Base-by-base conservation (phyloP, 2,329 filamentous ascomycete species). In the Alternaria infectoria region DNA sequence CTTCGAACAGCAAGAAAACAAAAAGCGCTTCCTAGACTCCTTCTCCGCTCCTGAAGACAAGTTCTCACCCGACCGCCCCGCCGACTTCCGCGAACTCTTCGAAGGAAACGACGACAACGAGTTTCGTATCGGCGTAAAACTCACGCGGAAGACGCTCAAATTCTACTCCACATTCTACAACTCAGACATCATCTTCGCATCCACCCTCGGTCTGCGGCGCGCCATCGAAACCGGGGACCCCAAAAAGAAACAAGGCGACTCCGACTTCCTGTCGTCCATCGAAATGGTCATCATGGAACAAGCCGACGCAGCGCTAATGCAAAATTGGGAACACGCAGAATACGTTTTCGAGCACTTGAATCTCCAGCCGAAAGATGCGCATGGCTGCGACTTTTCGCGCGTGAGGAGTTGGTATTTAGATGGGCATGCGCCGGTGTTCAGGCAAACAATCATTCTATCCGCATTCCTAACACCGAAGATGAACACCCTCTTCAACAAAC, bases 321-420 rank as follows among this genome's bases (percentile, higher is more conserved):
- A 99, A 79, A 98, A 97, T 79, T 98, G 95, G 94, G 93, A 97
- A 74, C 95, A 99, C 77, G 88, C 97, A 64, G 92, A 96, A 78
- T 92, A 92, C 77, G 91, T 97, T 72, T 94, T 98, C 75, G 89
- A 93, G 66, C 93, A 97, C 78, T 87, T 99, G 66, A 99, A 99
- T 78, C 85, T 91, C 21, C 93, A 97, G 73, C 95, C 96, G 40
- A 93, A 91, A 74, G 92, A 97, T 72, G 88, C 93, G 1, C 94
- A 97, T 79, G 94, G 92, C 68, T 97, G 93, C 74, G 96, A 99
- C 82, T 97, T 98, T 78, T 92, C 91, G 69, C 91, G 96, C 17
- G 92, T 98, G 6, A 88, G 94, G 54, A 89, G 86, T 67, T 98
- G 93, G 93, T 98, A 97, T 77, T 86, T 98, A n/a, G 93, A 98